phyloP scores from a whole-genome alignment of 306 rosid genomes.

The Datisca glomerata region DNA sequence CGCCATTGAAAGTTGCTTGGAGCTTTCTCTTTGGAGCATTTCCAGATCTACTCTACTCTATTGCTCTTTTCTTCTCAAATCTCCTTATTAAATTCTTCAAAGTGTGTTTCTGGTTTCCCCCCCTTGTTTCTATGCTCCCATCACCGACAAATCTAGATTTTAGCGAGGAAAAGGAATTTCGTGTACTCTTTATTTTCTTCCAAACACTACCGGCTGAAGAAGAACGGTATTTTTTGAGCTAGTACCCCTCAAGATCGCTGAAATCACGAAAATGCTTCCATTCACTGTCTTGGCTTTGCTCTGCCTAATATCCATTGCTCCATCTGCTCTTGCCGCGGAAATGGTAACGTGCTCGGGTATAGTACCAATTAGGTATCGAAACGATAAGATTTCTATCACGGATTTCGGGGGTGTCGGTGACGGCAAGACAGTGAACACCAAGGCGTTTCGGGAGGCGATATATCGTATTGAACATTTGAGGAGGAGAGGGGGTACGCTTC shows the following conservation, averaged over 20 bases:
- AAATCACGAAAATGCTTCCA: slow-evolving; percentile 18
- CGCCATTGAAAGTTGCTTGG: too few relatives aligned
- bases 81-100: neutral
- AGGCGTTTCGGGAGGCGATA: slow-evolving; percentile 60
- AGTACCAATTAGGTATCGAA: slow-evolving; percentile 41
- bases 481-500: slow-evolving; percentile 63
- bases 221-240: neutral
- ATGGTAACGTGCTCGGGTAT: slow-evolving; percentile 51
- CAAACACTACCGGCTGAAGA: neutral
- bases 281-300: slow-evolving; percentile 13
- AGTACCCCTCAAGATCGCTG: neutral
- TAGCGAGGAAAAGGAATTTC: too few relatives aligned
- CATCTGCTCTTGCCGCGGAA: slow-evolving; percentile 6
- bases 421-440: slow-evolving; percentile 61
- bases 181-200: neutral
- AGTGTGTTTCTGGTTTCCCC: neutral
- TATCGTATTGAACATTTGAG: slow-evolving; percentile 50
- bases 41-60: slow-evolving; percentile 5
- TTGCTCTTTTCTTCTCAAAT: neutral
- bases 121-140: neutral
- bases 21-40: slow-evolving; percentile 4
- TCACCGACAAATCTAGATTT: neutral
- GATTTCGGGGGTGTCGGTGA: slow-evolving; percentile 78
- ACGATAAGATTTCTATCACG: slow-evolving; percentile 48
- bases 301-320: slow-evolving; percentile 9